Conservation (phyloP, 805 yeast species). For the Nakazawaea ernobii region DNA sequence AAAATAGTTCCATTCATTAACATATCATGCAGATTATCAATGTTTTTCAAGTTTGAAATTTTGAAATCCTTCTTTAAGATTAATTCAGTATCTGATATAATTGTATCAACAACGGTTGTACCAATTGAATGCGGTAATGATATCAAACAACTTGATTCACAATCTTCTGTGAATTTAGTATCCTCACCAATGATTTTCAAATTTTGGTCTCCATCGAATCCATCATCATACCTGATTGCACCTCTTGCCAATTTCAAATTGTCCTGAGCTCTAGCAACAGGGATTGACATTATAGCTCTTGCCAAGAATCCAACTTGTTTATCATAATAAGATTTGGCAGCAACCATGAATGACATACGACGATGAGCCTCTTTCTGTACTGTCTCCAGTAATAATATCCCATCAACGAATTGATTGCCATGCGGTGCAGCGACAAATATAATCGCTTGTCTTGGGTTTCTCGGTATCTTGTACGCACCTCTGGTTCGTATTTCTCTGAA, state of each 20-base stretch:
- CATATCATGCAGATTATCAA: constrained; percentile 31
- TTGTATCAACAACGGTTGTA: constrained; percentile 59
- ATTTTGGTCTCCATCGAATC: constrained; percentile 37
- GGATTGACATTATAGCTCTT: constrained; percentile 73
- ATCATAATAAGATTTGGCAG: constrained; percentile 43
- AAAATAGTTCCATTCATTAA: constrained; percentile 49
- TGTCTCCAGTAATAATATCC: constrained; percentile 74
- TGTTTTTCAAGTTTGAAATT: constrained; percentile 29
- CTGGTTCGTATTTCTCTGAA: constrained; percentile 71
- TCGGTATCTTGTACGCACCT: constrained; percentile 61
- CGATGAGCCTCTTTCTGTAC: constrained; percentile 47
- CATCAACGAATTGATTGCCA: constrained; percentile 80
- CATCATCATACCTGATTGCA: constrained; percentile 38
- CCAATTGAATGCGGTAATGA: constrained; percentile 79
- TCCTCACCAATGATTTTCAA: constrained; percentile 55
- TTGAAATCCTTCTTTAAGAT: constrained; percentile 64
- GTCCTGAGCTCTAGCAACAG: constrained; percentile 92
- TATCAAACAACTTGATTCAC: constrained; percentile 59
- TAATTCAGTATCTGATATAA: constrained; percentile 69
- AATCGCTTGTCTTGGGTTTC: constrained; percentile 47
- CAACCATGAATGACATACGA: constrained; percentile 47
- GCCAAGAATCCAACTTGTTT: constrained; percentile 71
- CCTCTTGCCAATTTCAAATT: constrained; percentile 67
- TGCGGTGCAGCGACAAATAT: constrained; percentile 80
- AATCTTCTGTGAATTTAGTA: constrained; percentile 61